Base-by-base conservation (phyloP, 257 asterid species). In the Eucommia ulmoides region DNA sequence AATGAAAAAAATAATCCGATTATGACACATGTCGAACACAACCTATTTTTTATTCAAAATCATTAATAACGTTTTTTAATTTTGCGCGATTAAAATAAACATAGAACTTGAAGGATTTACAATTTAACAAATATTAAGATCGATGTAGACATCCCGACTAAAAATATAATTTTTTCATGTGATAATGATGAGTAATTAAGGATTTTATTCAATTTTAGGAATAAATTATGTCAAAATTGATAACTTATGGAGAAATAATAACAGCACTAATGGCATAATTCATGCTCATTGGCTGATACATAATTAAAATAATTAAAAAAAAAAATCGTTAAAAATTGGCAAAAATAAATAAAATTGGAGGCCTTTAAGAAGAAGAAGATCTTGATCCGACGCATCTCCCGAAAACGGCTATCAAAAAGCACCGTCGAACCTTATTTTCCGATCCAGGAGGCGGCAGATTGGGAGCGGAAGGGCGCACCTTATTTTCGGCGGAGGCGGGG, bases 401-500 rank as follows among this genome's bases (percentile, higher is more conserved):
- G 21, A 78, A 67, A 23, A 75, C 41, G 51, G 74, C 62, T 49
- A 59, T 16, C 29, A 69, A 44, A 23, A 41, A 60, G 22, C 78
- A 65, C 53, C 67, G 61, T 2, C 44, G 76, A 9, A 12, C 51
- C 63, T 74, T 75, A 8, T 22, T 22, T 38, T 63, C 60, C 0
- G 80, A 67, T 66, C 53, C 42, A 15, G 75, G 49, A 14, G 54
- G 20, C 3, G 51, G 47, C 0, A n/a, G n/a, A n/a, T n/a, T n/a
- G n/a, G 45, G 57, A 11, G 16, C 44, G 44, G 44, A 35, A 35
- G 5, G 44, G 44, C n/a, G 44, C 44, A 35, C 44, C 38, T 29
- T 29, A 6, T 8, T 29, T 29, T 29, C 38, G 12, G 38, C n/a
- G n/a, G n/a, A n/a, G n/a, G n/a, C n/a, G n/a, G n/a, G n/a, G n/a